Conservation (phyloP, 257 asterid species). For the Capsicum chinense region DNA sequence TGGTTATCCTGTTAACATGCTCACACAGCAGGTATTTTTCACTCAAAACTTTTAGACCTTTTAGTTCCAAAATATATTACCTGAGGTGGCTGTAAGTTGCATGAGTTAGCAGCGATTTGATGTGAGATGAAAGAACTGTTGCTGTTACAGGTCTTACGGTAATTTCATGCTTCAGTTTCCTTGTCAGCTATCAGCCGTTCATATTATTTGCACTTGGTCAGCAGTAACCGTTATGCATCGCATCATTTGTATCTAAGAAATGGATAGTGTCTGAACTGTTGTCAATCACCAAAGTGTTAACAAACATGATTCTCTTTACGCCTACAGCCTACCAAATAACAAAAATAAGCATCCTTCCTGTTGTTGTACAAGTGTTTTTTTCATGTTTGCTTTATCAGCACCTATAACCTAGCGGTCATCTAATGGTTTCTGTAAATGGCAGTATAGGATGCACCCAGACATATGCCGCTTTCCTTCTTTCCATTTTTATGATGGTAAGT, state of each 20-base stretch:
- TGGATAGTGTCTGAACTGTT: conserved; percentile 8
- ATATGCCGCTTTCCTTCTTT: conserved; percentile 87
- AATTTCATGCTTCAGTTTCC: conserved; percentile 17
- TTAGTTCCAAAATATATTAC: conserved; percentile 20
- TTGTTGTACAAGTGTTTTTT: conserved; percentile 19
- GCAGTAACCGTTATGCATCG: conserved; percentile 1
- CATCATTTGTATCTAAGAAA: background rate
- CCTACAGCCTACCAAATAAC: background rate
- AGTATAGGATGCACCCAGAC: conserved; percentile 99
- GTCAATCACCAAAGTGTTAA: background rate
- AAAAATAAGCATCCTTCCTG: background rate
- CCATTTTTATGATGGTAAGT: conserved; percentile 94
- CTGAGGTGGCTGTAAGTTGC: conserved; percentile 23
- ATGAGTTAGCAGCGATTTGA: background rate
- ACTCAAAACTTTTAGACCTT: conserved; percentile 28
- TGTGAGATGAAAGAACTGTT: background rate
- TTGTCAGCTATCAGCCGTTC: conserved; percentile 22
- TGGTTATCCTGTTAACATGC: conserved; percentile 96
- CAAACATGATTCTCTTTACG: background rate
- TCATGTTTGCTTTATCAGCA: conserved; percentile 29
- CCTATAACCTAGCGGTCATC: conserved; percentile 28
- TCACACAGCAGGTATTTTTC: conserved; percentile 76
- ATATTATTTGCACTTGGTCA: conserved; percentile 19
- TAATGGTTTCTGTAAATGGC: conserved; percentile 44
- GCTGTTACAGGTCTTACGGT: background rate